Evolutionary conservation across 2,329 filamentous ascomycete genomes (phyloP).

Genomic region (Alternaria tenuissima): DNA sequence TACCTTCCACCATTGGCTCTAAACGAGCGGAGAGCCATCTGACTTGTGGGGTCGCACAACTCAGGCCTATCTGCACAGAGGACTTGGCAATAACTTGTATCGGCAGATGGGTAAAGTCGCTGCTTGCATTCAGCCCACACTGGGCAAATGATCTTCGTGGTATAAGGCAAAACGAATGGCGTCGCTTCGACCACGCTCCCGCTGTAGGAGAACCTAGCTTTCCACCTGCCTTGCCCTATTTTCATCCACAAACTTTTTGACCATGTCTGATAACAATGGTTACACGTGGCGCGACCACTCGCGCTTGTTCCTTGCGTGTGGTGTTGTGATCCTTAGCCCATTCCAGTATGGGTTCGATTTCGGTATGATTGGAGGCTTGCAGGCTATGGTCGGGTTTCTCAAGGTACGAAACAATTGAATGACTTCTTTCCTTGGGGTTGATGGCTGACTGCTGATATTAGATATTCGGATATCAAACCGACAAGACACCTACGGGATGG

Average conservation of each 20-base stretch:
- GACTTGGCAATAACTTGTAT: constrained; percentile 26
- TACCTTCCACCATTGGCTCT: constrained; percentile 18
- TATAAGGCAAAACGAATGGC: constrained; percentile 30
- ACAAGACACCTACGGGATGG: constrained; percentile 51
- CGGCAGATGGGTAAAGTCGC: constrained; percentile 43
- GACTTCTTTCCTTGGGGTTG: too few species aligned
- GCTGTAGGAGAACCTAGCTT: constrained; percentile 2
- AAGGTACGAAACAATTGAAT: constrained; percentile 41
- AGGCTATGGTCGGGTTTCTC: constrained; percentile 61
- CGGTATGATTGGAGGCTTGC: constrained; percentile 60
- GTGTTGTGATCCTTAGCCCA: constrained; percentile 58
- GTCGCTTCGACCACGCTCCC: not conserved
- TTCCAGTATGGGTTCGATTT: constrained; percentile 65
- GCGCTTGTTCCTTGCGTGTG: constrained; percentile 58
- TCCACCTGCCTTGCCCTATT: not conserved
- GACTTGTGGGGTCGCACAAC: constrained; percentile 41
- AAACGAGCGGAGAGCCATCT: constrained; percentile 10
- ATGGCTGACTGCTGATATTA: constrained; percentile 4
- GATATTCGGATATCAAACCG: constrained; percentile 44
- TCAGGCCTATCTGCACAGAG: constrained; percentile 2
- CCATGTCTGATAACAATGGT: constrained; percentile 31
- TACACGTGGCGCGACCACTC: constrained; percentile 51
- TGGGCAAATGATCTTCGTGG: constrained; percentile 26
- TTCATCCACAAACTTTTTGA: not conserved
- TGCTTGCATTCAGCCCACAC: constrained; percentile 21